phyloP scores from a whole-genome alignment of 345 rosid species.

The Sisymbrium irio region DNA sequence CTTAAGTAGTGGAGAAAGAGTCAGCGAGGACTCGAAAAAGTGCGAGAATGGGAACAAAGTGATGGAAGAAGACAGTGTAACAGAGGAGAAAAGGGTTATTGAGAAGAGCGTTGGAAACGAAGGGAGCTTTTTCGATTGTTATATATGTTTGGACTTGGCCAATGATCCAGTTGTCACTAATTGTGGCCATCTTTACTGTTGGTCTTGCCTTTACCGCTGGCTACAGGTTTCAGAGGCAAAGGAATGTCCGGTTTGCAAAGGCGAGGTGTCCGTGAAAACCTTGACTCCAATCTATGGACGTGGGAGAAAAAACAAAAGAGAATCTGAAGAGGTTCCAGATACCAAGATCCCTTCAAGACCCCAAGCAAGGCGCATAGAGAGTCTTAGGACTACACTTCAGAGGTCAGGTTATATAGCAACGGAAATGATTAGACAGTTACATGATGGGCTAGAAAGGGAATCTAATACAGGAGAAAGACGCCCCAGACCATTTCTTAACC shows the following conservation, averaged over 20 bases:
- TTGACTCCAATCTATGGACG: slow-evolving; percentile 89
- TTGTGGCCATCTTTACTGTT: slow-evolving; percentile 92
- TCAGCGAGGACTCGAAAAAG: slow-evolving; percentile 47
- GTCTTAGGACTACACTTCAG: slow-evolving; percentile 69
- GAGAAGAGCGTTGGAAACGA: slow-evolving; percentile 55
- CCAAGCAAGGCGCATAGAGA: slow-evolving; percentile 65
- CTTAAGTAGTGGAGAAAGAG: slow-evolving; percentile 64
- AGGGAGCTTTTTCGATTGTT: slow-evolving; percentile 75
- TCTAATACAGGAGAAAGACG: slow-evolving; percentile 37
- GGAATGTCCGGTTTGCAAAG: slow-evolving; percentile 95
- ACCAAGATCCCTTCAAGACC: slow-evolving; percentile 75
- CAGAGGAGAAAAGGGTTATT: slow-evolving; percentile 48
- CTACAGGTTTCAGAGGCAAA: slow-evolving; percentile 70
- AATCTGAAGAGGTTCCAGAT: slow-evolving; percentile 44
- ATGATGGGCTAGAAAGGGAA: slow-evolving; percentile 56
- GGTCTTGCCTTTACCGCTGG: slow-evolving; percentile 89
- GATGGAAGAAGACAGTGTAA: slow-evolving; percentile 43
- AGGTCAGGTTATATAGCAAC: slow-evolving; percentile 51
- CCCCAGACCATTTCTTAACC: slow-evolving; percentile 38
- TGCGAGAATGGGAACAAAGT: slow-evolving; percentile 64
- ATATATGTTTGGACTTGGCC: slow-evolving; percentile 72
- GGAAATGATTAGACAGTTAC: slow-evolving; percentile 63
- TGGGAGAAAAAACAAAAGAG: slow-evolving; percentile 44
- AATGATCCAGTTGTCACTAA: slow-evolving; percentile 83
- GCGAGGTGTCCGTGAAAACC: slow-evolving; percentile 63